phyloP scores from a whole-genome alignment of 2,329 filamentous ascomycete genomes.

The Ophiostoma novo-ulmi region DNA sequence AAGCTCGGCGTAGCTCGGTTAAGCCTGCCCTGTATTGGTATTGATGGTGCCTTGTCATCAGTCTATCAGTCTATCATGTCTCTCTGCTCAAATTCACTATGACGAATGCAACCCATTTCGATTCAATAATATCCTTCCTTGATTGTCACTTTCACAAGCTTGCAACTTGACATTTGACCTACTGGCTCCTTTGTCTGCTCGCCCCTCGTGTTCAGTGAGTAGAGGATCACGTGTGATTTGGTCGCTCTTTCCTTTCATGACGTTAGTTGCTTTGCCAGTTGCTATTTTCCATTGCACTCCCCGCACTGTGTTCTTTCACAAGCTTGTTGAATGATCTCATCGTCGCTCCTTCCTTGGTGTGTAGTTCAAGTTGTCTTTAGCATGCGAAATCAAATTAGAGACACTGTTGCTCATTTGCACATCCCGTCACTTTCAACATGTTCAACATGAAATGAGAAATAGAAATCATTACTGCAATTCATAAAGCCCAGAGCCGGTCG shows the following conservation, averaged over 20 bases:
- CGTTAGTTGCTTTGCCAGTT: not conserved
- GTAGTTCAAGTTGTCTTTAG: not conserved
- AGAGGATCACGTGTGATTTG: slow-evolving; percentile 9
- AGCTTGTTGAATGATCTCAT: not conserved
- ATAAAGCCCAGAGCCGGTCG: too few relatives aligned
- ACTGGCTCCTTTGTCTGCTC: not conserved
- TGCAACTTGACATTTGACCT: not conserved
- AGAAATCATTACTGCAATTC: too few relatives aligned
- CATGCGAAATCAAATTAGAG: not conserved
- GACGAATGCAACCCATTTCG: too few relatives aligned
- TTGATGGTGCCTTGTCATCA: not conserved
- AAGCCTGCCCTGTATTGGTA: not conserved
- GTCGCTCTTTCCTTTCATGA: not conserved
- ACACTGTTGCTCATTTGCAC: not conserved
- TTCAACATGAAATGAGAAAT: too few relatives aligned
- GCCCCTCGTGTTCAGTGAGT: not conserved
- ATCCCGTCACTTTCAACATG: too few relatives aligned
- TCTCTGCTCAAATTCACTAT: not conserved
- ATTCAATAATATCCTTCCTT: not conserved
- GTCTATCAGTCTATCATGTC: not conserved
- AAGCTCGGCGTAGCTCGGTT: slow-evolving; percentile 2
- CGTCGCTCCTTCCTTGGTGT: not conserved
- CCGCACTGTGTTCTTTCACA: slow-evolving; percentile 1
- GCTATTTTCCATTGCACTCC: not conserved
- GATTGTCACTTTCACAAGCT: not conserved